phyloP scores from a whole-genome alignment of 78 protist species.

The Speleostelium caveatum region DNA sequence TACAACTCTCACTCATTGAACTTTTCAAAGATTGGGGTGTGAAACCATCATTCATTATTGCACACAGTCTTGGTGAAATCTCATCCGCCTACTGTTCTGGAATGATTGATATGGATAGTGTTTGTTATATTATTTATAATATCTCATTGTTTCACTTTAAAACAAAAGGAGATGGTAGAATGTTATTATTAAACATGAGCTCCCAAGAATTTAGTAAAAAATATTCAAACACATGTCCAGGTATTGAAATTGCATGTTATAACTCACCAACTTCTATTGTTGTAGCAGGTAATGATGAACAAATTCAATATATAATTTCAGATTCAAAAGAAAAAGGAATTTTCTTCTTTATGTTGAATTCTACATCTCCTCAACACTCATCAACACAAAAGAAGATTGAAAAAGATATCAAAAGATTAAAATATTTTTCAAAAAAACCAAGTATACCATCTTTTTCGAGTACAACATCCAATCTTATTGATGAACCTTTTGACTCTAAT shows the following conservation, averaged over 20 bases:
- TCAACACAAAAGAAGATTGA: neutral
- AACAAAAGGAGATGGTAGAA: conserved; percentile 28
- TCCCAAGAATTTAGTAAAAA: neutral
- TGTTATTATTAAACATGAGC: conserved; percentile 10
- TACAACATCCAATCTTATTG: too few species aligned
- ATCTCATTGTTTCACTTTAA: neutral
- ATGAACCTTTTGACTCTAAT: too few species aligned
- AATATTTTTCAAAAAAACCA: too few species aligned
- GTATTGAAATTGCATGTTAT: too few species aligned
- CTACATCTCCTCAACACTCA: too few species aligned
- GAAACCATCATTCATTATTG: neutral
- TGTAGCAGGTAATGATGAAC: neutral
- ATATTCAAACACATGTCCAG: neutral
- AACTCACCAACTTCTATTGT: too few species aligned
- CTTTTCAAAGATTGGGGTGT: conserved; percentile 5
- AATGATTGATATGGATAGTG: neutral
- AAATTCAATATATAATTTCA: neutral
- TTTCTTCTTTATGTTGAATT: neutral
- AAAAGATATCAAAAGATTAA: too few species aligned
- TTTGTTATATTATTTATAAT: neutral
- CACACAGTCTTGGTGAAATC: conserved; percentile 32
- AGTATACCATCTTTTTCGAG: too few species aligned
- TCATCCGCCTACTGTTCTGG: conserved; percentile 9
- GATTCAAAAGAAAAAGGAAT: too few species aligned
- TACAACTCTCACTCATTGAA: neutral